A percentile compares a stretch with the other conserved stretches of the same genome.
Evolutionary conservation across 1,284 basidiomycete genomes (phyloP).

Genomic region (Cutaneotrichosporon sp.): DNA sequence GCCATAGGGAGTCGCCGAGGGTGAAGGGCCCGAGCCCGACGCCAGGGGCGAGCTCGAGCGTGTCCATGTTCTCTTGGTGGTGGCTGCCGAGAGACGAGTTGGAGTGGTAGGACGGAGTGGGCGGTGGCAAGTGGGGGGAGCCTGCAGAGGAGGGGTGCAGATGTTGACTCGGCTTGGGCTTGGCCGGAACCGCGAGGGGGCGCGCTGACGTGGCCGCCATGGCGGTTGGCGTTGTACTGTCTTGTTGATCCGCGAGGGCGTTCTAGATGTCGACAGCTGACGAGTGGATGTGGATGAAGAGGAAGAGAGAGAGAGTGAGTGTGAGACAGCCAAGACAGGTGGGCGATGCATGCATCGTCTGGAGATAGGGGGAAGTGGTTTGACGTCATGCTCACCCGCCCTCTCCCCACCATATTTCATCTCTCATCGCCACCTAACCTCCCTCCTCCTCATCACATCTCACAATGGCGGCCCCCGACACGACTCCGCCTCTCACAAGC

Average conservation of each 20-base stretch:
- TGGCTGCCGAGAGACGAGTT: neutral
- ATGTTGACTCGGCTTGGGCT: neutral
- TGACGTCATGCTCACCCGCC: neutral
- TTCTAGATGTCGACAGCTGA: too few relatives aligned
- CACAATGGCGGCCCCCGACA: neutral
- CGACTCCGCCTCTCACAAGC: neutral
- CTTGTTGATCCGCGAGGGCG: too few relatives aligned
- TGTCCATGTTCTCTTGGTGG: slow-evolving; percentile 34
- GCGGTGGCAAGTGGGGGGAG: slow-evolving; percentile 8
- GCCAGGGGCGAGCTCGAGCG: slow-evolving; percentile 77
- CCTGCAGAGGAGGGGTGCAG: neutral
- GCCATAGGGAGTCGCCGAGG: slow-evolving; percentile 78
- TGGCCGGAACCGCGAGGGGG: neutral
- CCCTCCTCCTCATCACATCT: neutral
- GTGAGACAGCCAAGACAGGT: too few relatives aligned
- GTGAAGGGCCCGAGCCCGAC: slow-evolving; percentile 73
- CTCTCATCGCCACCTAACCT: neutral
- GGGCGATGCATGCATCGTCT: too few relatives aligned
- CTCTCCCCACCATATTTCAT: neutral
- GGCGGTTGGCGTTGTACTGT: too few relatives aligned
- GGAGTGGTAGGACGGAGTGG: slow-evolving; percentile 1
- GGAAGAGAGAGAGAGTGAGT: too few relatives aligned
- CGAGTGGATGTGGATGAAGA: too few relatives aligned
- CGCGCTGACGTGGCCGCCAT: neutral
- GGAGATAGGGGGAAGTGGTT: neutral